Percentiles rank a stretch among this genome's conserved stretches.
Conservation (phyloP, 352 stramenopile genomes). For the Pythium scleroteichum region DNA sequence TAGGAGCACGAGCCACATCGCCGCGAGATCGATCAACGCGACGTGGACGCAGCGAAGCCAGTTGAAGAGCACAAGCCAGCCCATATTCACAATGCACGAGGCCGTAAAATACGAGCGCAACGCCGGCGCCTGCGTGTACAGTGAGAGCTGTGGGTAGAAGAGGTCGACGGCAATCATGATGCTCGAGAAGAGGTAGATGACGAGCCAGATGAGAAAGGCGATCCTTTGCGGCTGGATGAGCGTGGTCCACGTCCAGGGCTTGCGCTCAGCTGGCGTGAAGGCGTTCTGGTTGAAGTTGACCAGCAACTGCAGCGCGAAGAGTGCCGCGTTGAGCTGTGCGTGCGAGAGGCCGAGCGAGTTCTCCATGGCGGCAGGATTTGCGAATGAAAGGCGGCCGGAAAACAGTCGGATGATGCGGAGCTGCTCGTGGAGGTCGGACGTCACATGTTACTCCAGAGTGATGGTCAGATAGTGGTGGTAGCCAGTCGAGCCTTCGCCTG, state of each 20-base stretch:
- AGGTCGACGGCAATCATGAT: constrained; percentile 52
- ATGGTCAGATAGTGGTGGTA: constrained; percentile 4
- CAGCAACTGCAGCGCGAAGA: constrained; percentile 56
- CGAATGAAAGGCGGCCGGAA: neutral
- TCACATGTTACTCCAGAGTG: neutral
- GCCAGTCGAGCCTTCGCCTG: neutral
- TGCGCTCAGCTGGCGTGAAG: constrained; percentile 30
- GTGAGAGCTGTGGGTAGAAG: constrained; percentile 41
- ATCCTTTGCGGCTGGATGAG: constrained; percentile 53
- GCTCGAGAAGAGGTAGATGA: constrained; percentile 59
- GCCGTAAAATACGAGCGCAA: constrained; percentile 55
- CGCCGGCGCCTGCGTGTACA: constrained; percentile 48
- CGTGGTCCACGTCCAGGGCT: constrained; percentile 42
- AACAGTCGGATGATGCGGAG: neutral
- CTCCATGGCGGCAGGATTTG: constrained; percentile 7
- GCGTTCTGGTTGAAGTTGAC: constrained; percentile 43
- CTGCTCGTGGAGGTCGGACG: constrained; percentile 3
- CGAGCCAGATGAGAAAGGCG: constrained; percentile 69
- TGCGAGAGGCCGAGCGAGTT: constrained; percentile 23
- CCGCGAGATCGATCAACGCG: constrained; percentile 43
- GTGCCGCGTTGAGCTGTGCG: constrained; percentile 51
- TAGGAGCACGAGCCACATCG: constrained; percentile 59
- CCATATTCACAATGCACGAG: constrained; percentile 50
- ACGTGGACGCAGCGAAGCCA: constrained; percentile 39
- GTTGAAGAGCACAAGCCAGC: constrained; percentile 59